Conservation (phyloP, 345 rosid species). For the Turritis glabra region DNA sequence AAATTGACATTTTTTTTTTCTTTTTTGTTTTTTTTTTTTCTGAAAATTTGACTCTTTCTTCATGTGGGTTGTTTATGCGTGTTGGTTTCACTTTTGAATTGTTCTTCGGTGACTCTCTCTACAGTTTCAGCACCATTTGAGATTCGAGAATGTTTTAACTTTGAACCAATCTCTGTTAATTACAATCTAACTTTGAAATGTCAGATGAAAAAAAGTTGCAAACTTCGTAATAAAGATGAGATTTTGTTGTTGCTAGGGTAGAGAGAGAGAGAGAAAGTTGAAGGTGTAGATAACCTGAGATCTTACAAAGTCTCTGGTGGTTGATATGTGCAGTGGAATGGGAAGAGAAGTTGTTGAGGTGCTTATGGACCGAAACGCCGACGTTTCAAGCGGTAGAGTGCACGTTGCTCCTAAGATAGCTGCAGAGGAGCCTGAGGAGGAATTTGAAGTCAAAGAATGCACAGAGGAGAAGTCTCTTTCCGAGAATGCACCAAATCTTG, state of each 20-base stretch:
- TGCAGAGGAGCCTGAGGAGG: constrained; percentile 55
- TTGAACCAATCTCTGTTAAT: constrained; percentile 4
- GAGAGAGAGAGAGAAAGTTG: neutral
- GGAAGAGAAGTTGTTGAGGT: constrained; percentile 66
- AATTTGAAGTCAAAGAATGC: constrained; percentile 61
- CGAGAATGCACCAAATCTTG: constrained; percentile 9
- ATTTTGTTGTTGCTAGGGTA: neutral
- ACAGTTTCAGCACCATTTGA: constrained; percentile 17
- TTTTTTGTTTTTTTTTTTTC: neutral
- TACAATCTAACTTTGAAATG: constrained; percentile 4
- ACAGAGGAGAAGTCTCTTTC: constrained; percentile 34
- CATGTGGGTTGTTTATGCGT: constrained; percentile 26
- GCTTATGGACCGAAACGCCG: constrained; percentile 60
- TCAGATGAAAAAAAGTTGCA: neutral
- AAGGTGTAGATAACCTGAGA: constrained; percentile 28
- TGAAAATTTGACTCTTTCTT: constrained; percentile 22
- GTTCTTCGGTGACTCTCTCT: constrained; percentile 9
- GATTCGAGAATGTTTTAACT: constrained; percentile 18
- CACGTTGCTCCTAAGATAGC: constrained; percentile 53
- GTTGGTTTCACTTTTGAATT: constrained; percentile 35
- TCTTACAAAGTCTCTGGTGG: constrained; percentile 44
- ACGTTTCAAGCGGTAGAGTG: constrained; percentile 51
- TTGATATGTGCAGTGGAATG: constrained; percentile 59
- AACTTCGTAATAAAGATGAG: neutral
- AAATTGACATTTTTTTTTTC: neutral